Percentiles rank a stretch among this genome's conserved stretches.
Evolutionary conservation across 2,329 filamentous ascomycete species (phyloP).

Genomic region (Dactylella cylindrospora): DNA sequence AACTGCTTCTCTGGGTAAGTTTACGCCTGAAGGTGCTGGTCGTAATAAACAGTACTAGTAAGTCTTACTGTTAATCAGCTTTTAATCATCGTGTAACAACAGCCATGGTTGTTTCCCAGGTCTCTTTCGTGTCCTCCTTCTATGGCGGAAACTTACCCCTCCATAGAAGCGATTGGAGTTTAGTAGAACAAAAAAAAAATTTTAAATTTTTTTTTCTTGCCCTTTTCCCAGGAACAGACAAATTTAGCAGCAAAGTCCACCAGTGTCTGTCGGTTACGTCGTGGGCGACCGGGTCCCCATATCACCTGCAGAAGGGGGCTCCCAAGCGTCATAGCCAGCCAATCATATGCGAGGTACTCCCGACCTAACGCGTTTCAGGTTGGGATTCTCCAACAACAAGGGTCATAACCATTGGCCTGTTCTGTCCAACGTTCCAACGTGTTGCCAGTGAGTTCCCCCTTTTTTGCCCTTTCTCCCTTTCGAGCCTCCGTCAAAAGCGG

Average conservation of each 20-base stretch:
- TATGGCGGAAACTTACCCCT: too few species aligned
- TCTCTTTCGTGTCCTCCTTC: too few species aligned
- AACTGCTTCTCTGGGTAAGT: slow-evolving; percentile 34
- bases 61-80: too few species aligned
- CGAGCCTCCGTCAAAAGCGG: too few species aligned
- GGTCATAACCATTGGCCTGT: slow-evolving; percentile 27
- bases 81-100: too few species aligned
- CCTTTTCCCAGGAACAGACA: too few species aligned
- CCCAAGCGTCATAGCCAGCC: slow-evolving; percentile 15
- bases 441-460: slow-evolving; percentile 5
- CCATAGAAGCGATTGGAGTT: too few species aligned
- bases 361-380: slow-evolving; percentile 41
- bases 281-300: slow-evolving; percentile 9
- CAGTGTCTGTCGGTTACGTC: slow-evolving; percentile 26
- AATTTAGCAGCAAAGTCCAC: too few species aligned
- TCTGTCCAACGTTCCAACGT: slow-evolving; percentile 23
- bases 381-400: slow-evolving; percentile 13
- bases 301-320: slow-evolving; percentile 11
- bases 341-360: slow-evolving; percentile 22
- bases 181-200: too few species aligned
- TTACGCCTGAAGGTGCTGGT: slow-evolving; percentile 23
- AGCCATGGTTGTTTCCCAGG: too few species aligned
- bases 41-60: too few species aligned
- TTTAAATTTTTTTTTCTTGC: too few species aligned
- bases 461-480: slow-evolving; percentile 6